Conservation (phyloP, 352 stramenopile species). For the Phytophthora aleatoria region DNA sequence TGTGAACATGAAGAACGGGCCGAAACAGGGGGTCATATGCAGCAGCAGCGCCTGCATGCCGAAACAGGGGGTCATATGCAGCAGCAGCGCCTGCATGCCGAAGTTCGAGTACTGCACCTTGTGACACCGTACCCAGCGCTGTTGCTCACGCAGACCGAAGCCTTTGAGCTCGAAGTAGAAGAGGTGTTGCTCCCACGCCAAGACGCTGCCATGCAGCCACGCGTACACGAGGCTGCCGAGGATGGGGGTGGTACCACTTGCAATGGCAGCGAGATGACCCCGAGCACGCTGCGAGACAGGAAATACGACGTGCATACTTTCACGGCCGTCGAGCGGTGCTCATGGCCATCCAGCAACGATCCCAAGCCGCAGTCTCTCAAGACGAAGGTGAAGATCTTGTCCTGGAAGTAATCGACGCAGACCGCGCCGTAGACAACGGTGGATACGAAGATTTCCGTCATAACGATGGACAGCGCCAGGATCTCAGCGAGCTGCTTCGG, state of each 20-base stretch:
- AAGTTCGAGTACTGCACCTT: constrained; percentile 47
- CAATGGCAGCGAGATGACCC: constrained; percentile 47
- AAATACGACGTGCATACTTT: constrained; percentile 44
- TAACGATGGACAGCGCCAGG: constrained; percentile 46
- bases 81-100: constrained; percentile 48
- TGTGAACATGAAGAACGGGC: constrained; percentile 53
- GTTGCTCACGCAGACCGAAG: constrained; percentile 41
- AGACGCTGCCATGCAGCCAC: constrained; percentile 50
- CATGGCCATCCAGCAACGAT: constrained; percentile 25
- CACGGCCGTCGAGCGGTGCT: constrained; percentile 33
- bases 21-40: constrained; percentile 48
- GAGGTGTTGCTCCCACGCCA: constrained; percentile 55
- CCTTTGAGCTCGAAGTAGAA: constrained; percentile 62
- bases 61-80: constrained; percentile 51
- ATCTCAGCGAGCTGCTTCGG: constrained; percentile 42
- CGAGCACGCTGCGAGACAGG: constrained; percentile 35
- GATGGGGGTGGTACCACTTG: constrained; percentile 58
- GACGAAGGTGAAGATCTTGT: constrained; percentile 54
- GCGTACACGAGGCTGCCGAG: constrained; percentile 48
- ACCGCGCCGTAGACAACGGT: constrained; percentile 50
- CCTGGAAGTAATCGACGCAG: constrained; percentile 43
- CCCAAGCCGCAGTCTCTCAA: constrained; percentile 37
- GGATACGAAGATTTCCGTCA: constrained; percentile 52
- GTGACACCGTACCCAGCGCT: constrained; percentile 38
- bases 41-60: constrained; percentile 50